phyloP scores from a whole-genome alignment of 805 yeast species.

The Kodamaea sagamina region DNA sequence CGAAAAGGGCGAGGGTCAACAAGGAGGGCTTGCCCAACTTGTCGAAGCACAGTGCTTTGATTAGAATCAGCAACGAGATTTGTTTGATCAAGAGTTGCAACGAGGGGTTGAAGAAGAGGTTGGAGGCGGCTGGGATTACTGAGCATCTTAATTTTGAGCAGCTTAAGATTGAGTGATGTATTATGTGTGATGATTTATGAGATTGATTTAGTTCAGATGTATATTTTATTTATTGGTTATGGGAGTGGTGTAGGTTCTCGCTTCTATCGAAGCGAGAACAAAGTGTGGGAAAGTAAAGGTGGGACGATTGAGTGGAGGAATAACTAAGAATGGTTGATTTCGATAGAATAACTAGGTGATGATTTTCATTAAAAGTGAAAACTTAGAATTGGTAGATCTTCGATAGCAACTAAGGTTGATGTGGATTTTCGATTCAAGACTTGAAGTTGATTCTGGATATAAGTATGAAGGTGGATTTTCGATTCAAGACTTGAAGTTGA shows the following conservation, averaged over 20 bases:
- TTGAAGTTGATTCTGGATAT: too few relatives aligned
- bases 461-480: too few relatives aligned
- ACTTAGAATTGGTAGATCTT: too few relatives aligned
- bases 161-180: slow-evolving; percentile 5
- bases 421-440: too few relatives aligned
- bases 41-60: slow-evolving; percentile 45
- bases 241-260: slow-evolving; percentile 1
- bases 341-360: too few relatives aligned
- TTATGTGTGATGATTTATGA: slow-evolving; percentile 8
- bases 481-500: too few relatives aligned
- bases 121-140: slow-evolving; percentile 7
- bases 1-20: slow-evolving; percentile 40
- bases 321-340: too few relatives aligned
- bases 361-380: too few relatives aligned
- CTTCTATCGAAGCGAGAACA: background rate
- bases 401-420: too few relatives aligned
- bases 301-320: too few relatives aligned
- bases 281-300: too few relatives aligned
- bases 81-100: slow-evolving; percentile 35
- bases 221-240: slow-evolving; percentile 7
- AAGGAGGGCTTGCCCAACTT: slow-evolving; percentile 49
- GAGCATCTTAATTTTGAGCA: slow-evolving; percentile 7
- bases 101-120: slow-evolving; percentile 27
- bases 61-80: slow-evolving; percentile 42
- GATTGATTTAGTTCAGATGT: slow-evolving; percentile 3